These are phyloP conservation scores for Ambrosia artemisiifolia DNA, from an alignment of 129 eudicot species.

Conservation along the genomic window DNA sequence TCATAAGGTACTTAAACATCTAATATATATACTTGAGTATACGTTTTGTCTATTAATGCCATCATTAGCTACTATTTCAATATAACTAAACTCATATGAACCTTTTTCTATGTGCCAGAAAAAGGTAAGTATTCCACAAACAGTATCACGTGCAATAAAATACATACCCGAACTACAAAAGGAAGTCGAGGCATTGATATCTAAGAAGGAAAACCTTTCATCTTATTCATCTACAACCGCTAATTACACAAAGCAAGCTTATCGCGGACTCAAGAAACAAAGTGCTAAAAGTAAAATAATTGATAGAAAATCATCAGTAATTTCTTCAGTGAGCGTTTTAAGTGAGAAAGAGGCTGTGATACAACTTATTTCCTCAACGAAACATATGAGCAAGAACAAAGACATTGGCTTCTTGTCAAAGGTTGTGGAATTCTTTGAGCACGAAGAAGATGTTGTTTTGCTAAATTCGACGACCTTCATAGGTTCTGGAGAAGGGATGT, in stretches of 20 bases:
- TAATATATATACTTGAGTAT: neutral
- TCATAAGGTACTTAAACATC: conserved; percentile 14
- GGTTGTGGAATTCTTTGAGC: conserved; percentile 31
- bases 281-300: neutral
- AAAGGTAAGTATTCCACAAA: conserved; percentile 36
- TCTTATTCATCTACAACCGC: conserved; percentile 9
- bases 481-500: conserved; percentile 26
- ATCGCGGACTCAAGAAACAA: neutral
- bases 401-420: conserved; percentile 6
- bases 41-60: neutral
- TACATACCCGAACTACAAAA: conserved; percentile 47
- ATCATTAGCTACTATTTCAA: neutral
- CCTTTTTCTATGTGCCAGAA: conserved; percentile 27
- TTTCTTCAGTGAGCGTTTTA: conserved; percentile 21
- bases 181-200: conserved; percentile 34
- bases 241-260: conserved; percentile 3
- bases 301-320: neutral
- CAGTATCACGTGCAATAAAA: conserved; percentile 24
- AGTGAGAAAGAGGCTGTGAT: conserved; percentile 36
- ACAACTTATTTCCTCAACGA: conserved; percentile 33
- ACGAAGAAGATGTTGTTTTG: conserved; percentile 33
- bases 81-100: neutral
- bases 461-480: conserved; percentile 34
- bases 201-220: conserved; percentile 28
- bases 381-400: conserved; percentile 3